Conservation (phyloP, 1,284 basidiomycete genomes). For the Pyrrhoderma lamaoense region DNA sequence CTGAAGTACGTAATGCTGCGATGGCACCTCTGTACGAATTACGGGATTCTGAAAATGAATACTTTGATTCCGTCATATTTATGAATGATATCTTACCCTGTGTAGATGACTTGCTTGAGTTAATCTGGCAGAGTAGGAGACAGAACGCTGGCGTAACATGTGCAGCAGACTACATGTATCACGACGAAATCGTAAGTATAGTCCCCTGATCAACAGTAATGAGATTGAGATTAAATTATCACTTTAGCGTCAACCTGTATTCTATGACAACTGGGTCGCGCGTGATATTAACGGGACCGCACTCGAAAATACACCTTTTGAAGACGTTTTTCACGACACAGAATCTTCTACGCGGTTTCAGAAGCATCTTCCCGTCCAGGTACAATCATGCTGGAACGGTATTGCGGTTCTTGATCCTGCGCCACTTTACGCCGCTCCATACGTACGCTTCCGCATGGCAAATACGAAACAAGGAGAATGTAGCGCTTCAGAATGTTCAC, state of each 20-base stretch:
- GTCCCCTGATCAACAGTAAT: neutral
- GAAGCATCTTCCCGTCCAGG: slow-evolving; percentile 85
- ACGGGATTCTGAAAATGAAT: slow-evolving; percentile 81
- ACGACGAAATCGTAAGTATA: slow-evolving; percentile 73
- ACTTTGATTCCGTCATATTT: slow-evolving; percentile 92
- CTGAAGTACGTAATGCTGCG: slow-evolving; percentile 92
- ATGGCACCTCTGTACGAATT: slow-evolving; percentile 90
- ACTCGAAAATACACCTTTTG: slow-evolving; percentile 93
- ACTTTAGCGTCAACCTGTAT: slow-evolving; percentile 69
- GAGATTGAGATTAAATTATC: slow-evolving; percentile 10
- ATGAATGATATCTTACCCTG: slow-evolving; percentile 98
- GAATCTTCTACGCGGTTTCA: slow-evolving; percentile 76
- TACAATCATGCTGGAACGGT: slow-evolving; percentile 96
- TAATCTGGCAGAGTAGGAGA: slow-evolving; percentile 85
- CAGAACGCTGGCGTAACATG: slow-evolving; percentile 97
- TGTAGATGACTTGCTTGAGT: slow-evolving; percentile 89
- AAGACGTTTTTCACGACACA: slow-evolving; percentile 81
- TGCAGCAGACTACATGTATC: slow-evolving; percentile 96
- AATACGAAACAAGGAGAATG: slow-evolving; percentile 77
- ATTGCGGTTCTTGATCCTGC: slow-evolving; percentile 89
- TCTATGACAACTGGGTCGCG: slow-evolving; percentile 98
- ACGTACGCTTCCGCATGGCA: slow-evolving; percentile 92
- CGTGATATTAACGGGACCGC: slow-evolving; percentile 96
- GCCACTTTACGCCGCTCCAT: slow-evolving; percentile 84
- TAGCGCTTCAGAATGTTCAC: slow-evolving; percentile 86